These are phyloP conservation scores for Salvia hispanica DNA, from an alignment of 257 asterid species.

Conservation along the genomic window DNA sequence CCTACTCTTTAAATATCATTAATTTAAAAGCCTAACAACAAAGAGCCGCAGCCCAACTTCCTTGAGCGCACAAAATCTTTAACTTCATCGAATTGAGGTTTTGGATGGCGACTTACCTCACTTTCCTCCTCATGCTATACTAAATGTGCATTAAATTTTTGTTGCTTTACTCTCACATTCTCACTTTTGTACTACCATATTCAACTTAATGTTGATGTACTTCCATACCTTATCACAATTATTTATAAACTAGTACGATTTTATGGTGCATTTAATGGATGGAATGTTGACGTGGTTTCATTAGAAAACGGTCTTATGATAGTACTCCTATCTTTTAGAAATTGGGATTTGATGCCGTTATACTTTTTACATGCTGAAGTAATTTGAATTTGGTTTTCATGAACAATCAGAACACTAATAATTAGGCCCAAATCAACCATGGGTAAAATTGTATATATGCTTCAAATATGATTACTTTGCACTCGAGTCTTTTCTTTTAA, in stretches of 20 bases:
- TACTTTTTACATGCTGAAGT: no score
- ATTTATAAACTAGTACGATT: neutral
- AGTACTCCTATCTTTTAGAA: neutral
- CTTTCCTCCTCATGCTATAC: neutral
- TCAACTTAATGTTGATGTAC: no score
- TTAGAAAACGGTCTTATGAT: neutral
- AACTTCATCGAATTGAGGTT: slow-evolving; percentile 3
- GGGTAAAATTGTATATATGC: neutral
- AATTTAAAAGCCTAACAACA: neutral
- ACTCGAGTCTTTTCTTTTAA: slow-evolving; percentile 11
- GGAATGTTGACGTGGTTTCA: neutral
- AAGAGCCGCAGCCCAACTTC: slow-evolving; percentile 14
- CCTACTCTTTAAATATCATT: neutral
- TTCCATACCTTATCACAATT: neutral
- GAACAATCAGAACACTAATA: slow-evolving; percentile 5
- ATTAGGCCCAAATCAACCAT: slow-evolving; percentile 26
- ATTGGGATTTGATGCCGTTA: neutral
- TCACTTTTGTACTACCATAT: slow-evolving; percentile 5
- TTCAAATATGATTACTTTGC: slow-evolving; percentile 16
- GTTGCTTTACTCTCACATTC: neutral
- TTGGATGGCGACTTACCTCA: neutral
- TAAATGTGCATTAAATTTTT: neutral
- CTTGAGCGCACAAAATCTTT: slow-evolving; percentile 31
- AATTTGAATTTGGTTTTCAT: neutral
- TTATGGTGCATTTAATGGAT: neutral